Evolutionary conservation across 495 filamentous ascomycete genomes (phyloP).

Genomic region (Pyrenula massariospora): DNA sequence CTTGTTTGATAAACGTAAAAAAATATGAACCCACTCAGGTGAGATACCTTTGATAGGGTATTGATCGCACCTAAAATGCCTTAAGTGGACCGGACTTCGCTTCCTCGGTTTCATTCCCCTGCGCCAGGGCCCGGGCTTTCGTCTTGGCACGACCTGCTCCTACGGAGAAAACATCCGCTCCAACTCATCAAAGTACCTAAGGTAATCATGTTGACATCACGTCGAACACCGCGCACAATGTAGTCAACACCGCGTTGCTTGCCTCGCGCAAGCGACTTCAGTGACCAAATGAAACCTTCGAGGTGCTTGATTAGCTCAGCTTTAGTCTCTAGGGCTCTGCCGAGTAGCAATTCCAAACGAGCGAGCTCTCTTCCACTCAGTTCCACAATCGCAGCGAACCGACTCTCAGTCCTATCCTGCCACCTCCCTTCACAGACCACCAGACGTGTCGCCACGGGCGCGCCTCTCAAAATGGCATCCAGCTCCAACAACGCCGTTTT

Average conservation of each 20-base stretch:
- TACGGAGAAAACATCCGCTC: background rate
- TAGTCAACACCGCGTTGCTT: background rate
- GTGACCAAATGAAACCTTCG: background rate
- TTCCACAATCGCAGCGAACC: background rate
- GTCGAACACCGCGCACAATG: background rate
- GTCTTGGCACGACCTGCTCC: too few relatives aligned
- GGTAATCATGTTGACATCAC: background rate
- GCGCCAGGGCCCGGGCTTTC: too few relatives aligned
- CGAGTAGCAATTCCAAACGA: too few relatives aligned
- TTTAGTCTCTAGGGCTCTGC: too few relatives aligned
- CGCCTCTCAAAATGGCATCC: conserved; percentile 9
- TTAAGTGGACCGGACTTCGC: too few relatives aligned
- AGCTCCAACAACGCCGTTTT: conserved; percentile 37
- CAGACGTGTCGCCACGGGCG: background rate
- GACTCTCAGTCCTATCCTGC: background rate
- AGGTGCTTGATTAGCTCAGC: background rate
- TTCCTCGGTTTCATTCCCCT: too few relatives aligned
- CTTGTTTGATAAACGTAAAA: too few relatives aligned
- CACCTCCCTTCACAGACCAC: background rate
- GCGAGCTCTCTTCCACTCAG: too few relatives aligned
- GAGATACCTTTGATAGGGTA: too few relatives aligned
- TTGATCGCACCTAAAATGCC: too few relatives aligned
- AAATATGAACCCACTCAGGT: too few relatives aligned
- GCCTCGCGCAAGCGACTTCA: background rate
- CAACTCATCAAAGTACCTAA: background rate